phyloP scores from a whole-genome alignment of 352 stramenopile species.

The Globisporangium nunn region DNA sequence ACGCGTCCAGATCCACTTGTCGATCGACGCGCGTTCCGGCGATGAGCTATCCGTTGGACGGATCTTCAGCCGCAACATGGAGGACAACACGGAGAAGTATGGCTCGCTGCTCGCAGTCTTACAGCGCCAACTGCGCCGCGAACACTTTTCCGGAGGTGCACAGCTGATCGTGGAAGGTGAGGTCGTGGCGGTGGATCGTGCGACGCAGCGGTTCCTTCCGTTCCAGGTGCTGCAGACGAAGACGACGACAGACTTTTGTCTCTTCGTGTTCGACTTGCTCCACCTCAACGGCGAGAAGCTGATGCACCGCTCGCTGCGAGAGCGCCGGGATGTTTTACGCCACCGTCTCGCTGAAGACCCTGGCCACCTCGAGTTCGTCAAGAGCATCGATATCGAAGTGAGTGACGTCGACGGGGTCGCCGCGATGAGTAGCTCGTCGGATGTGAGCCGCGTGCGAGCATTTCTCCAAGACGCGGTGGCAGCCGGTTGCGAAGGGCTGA shows the following conservation, averaged over 20 bases:
- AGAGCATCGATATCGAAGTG: conserved; percentile 38
- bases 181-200: conserved; percentile 60
- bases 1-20: conserved; percentile 66
- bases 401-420: neutral
- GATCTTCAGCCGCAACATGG: conserved; percentile 84
- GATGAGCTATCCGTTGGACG: conserved; percentile 10
- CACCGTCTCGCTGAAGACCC: conserved; percentile 21
- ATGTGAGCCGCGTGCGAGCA: conserved; percentile 15
- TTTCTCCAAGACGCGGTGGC: conserved; percentile 46
- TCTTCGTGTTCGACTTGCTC: conserved; percentile 77
- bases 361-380: conserved; percentile 60
- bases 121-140: conserved; percentile 17
- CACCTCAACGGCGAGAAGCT: conserved; percentile 40
- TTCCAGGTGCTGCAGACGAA: conserved; percentile 82
- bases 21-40: neutral
- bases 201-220: conserved; percentile 38
- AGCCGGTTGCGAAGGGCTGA: conserved; percentile 70
- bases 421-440: neutral
- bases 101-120: conserved; percentile 44
- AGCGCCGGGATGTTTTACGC: conserved; percentile 37
- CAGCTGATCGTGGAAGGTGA: conserved; percentile 71
- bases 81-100: conserved; percentile 68
- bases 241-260: conserved; percentile 57
- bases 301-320: conserved; percentile 29
- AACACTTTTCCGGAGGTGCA: neutral